phyloP scores from a whole-genome alignment of 345 rosid species.

The Pistacia vera region DNA sequence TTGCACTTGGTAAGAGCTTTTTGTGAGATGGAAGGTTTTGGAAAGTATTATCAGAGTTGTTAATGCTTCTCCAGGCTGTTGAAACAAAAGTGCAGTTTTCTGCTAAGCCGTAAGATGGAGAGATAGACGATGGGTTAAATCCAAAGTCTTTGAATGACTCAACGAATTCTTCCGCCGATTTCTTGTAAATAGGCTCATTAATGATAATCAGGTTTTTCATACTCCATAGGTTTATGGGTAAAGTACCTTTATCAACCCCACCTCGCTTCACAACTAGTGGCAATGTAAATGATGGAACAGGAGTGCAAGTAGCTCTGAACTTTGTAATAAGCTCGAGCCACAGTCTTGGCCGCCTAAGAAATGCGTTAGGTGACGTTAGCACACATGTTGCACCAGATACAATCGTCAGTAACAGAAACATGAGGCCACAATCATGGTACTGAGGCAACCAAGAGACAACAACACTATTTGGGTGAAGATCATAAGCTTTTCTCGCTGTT shows the following conservation, averaged over 20 bases:
- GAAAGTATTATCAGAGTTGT: constrained; percentile 10
- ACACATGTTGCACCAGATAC: constrained; percentile 63
- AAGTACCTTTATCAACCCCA: constrained; percentile 28
- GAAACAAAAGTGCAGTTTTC: constrained; percentile 73
- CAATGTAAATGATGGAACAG: constrained; percentile 65
- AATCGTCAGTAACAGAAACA: constrained; percentile 54
- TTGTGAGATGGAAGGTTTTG: constrained; percentile 42
- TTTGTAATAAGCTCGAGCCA: constrained; percentile 61
- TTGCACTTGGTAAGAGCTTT: constrained; percentile 56
- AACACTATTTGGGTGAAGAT: constrained; percentile 51
- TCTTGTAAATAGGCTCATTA: constrained; percentile 56
- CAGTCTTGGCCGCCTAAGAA: constrained; percentile 47
- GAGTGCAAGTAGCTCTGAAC: constrained; percentile 58
- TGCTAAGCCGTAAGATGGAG: constrained; percentile 69
- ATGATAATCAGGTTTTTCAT: constrained; percentile 58
- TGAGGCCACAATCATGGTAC: constrained; percentile 70
- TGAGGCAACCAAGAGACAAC: constrained; percentile 66
- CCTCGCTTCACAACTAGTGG: constrained; percentile 61
- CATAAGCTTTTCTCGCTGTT: constrained; percentile 56
- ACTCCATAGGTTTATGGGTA: constrained; percentile 34
- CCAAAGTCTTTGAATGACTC: constrained; percentile 38
- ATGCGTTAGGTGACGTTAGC: constrained; percentile 45
- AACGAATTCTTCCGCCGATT: constrained; percentile 47
- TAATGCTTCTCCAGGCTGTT: constrained; percentile 52
- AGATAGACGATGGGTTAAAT: constrained; percentile 44